Base-by-base conservation (phyloP, 2,329 filamentous ascomycete species). In the Clonostachys solani region DNA sequence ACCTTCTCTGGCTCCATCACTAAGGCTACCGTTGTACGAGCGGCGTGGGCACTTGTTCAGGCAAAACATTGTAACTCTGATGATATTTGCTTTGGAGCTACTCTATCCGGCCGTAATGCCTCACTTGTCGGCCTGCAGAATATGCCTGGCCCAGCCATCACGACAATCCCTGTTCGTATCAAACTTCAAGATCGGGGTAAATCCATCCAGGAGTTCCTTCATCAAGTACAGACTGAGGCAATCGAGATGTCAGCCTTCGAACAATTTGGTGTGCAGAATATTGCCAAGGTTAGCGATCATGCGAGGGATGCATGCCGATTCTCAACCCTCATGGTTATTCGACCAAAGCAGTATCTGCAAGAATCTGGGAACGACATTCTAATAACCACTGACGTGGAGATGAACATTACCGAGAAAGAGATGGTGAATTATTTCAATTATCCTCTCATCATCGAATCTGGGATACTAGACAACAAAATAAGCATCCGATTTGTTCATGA, bases 51-150 rank as follows among this genome's bases (percentile, higher is more conserved):
- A 15, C 17, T 38, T 3, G 33, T 47, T 10, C 46, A 43, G 2
- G 59, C 61, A 0, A 49, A 64, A 3, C 68, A 69, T 47, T 58
- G 67, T 54, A 60, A 12, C 49, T 60, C 44, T 29, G 50, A 46
- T 15, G 67, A 72, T 40, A 44, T 58, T 2, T 7, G 52, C 10
- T 60, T 56, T 33, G 58, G 55, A 12, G 29, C 45, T 13, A 46
- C 45, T 23, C 9, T 46, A 15, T 42, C 37, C 4, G 45, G 45
- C 9, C 50, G 56, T 5, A 47, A 56, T 12, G 50, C 51, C 2
- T 47, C 51, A 1, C 33, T 61, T 8, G 16, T 40, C 1, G 54
- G 52, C 10, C 50, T 61, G 4, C 48, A 51, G 10, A 40, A 43
- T 33, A 54, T 54, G 34, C 40, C 50, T 6, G 55, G 52, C 3